These are phyloP conservation scores for Durio zibethinus DNA, from an alignment of 345 rosid genomes.

Conservation along the genomic window DNA sequence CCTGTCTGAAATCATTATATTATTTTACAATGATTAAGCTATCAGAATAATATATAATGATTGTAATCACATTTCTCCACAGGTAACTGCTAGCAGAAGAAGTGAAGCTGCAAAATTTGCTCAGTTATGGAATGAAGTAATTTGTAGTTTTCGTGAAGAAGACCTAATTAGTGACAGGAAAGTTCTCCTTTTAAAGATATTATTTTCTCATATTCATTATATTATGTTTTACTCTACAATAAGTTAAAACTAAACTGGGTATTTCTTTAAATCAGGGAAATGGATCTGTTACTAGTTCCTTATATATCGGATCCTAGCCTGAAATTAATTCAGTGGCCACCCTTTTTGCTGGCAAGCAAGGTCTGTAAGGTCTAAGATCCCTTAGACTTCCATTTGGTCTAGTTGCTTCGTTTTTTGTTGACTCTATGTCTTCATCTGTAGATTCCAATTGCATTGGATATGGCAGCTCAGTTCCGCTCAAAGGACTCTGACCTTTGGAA, in stretches of 20 bases:
- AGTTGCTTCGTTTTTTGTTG: slow-evolving; percentile 11
- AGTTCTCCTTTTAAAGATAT: slow-evolving; percentile 25
- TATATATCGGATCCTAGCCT: slow-evolving; percentile 90
- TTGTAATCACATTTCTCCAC: slow-evolving; percentile 21
- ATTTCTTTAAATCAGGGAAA: slow-evolving; percentile 62
- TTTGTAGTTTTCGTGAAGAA: slow-evolving; percentile 96
- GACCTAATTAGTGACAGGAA: slow-evolving; percentile 95
- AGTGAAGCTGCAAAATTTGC: slow-evolving; percentile 98
- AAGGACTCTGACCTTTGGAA: slow-evolving; percentile 92
- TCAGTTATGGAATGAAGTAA: slow-evolving; percentile 96
- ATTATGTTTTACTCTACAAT: slow-evolving; percentile 4
- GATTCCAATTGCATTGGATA: slow-evolving; percentile 94
- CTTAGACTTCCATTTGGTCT: slow-evolving; percentile 8
- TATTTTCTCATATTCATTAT: slow-evolving; percentile 7
- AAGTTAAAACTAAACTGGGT: slow-evolving; percentile 25
- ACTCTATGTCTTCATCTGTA: slow-evolving; percentile 31
- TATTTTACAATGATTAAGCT: neutral
- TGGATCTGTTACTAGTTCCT: slow-evolving; percentile 94
- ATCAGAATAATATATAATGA: slow-evolving; percentile 7
- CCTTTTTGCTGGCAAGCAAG: slow-evolving; percentile 97
- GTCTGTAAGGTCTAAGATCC: slow-evolving; percentile 34
- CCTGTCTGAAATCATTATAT: slow-evolving; percentile 13
- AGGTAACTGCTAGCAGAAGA: slow-evolving; percentile 89
- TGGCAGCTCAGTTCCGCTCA: slow-evolving; percentile 82
- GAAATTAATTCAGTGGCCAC: slow-evolving; percentile 97